Evolutionary conservation across 345 rosid species (phyloP).

Genomic region (Erysimum cheiranthoides): DNA sequence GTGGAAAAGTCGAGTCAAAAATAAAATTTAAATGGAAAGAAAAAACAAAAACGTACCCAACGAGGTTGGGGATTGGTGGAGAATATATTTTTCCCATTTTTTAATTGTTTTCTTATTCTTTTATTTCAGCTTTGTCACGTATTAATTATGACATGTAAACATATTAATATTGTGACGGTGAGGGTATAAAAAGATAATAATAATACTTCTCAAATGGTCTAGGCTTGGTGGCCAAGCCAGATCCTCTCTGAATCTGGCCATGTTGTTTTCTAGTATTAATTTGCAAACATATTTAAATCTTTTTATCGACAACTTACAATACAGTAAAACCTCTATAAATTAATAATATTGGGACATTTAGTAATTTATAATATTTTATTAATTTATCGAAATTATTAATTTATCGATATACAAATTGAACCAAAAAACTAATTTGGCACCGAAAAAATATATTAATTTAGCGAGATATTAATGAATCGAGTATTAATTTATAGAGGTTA

Average conservation of each 20-base stretch:
- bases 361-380: too few relatives aligned
- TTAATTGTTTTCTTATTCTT: neutral
- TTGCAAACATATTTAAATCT: neutral
- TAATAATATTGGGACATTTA: too few relatives aligned
- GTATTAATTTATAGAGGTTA: too few relatives aligned
- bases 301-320: neutral
- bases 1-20: neutral
- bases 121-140: neutral
- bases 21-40: neutral
- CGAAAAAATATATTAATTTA: too few relatives aligned
- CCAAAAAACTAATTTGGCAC: too few relatives aligned
- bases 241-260: neutral
- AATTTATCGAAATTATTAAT: too few relatives aligned
- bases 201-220: neutral
- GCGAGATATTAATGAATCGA: too few relatives aligned
- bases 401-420: too few relatives aligned
- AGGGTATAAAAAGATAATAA: neutral
- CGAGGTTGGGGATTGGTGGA: conserved; percentile 35
- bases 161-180: neutral
- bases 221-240: conserved; percentile 45
- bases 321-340: too few relatives aligned
- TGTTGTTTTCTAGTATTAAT: neutral
- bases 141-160: conserved; percentile 29
- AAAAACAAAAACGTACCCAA: conserved; percentile 1
- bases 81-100: neutral